Percentiles rank a stretch among this genome's conserved stretches.
Evolutionary conservation across 768 basidiomycete genomes (phyloP).

Genomic region (Filobasidium floriforme): DNA sequence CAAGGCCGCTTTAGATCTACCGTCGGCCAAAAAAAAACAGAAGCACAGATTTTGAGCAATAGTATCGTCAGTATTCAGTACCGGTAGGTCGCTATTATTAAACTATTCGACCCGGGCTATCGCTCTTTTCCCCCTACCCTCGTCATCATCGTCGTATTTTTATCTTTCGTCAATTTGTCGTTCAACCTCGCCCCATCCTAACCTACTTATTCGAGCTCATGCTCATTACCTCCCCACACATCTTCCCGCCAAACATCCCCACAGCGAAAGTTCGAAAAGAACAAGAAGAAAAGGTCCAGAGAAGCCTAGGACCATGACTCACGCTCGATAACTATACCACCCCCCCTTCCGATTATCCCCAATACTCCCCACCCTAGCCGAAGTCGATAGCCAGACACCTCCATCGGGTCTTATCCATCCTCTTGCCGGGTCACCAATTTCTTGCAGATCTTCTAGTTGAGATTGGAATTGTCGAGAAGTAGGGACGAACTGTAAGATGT

Average conservation of each 20-base stretch:
- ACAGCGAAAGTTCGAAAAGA: no score
- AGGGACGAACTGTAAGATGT: slow-evolving; percentile 47
- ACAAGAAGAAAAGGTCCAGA: background rate
- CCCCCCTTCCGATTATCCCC: slow-evolving; percentile 47
- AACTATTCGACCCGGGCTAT: no score
- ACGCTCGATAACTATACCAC: slow-evolving; percentile 43
- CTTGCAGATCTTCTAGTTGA: no score
- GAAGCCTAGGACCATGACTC: slow-evolving; percentile 16
- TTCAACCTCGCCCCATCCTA: slow-evolving; percentile 8
- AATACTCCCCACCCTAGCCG: slow-evolving; percentile 47
- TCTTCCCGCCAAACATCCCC: no score
- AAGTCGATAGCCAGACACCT: slow-evolving; percentile 44
- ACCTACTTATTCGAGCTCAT: background rate
- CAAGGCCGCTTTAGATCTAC: slow-evolving; percentile 47
- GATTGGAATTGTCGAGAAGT: slow-evolving; percentile 32
- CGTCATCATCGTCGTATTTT: no score
- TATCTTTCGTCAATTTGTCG: no score
- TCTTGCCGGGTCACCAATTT: slow-evolving; percentile 46
- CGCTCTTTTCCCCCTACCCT: no score
- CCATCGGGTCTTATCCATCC: slow-evolving; percentile 33
- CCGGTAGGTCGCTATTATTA: no score
- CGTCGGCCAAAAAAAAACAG: no score
- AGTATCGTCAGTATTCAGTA: no score
- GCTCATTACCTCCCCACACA: background rate
- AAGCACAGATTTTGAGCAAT: no score